phyloP scores from a whole-genome alignment of 2,329 filamentous ascomycete species.

The Xylariaceae sp. region DNA sequence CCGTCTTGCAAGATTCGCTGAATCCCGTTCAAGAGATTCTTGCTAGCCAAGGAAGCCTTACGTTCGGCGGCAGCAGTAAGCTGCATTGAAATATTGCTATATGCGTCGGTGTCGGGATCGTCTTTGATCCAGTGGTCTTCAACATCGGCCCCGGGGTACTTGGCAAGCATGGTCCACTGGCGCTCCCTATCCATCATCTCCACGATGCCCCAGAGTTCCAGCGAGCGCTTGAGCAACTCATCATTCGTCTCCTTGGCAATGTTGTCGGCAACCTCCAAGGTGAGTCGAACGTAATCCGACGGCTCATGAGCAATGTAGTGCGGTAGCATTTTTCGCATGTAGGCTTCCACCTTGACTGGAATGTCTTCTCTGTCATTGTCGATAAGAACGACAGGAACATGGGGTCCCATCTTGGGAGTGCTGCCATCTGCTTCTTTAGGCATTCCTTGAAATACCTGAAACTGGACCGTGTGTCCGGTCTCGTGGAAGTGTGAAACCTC shows the following conservation, averaged over 20 bases:
- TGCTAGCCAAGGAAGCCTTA: conserved; percentile 56
- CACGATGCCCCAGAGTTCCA: conserved; percentile 61
- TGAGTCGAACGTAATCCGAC: conserved; percentile 55
- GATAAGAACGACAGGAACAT: conserved; percentile 46
- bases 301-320: conserved; percentile 56
- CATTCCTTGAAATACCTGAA: conserved; percentile 39
- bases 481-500: conserved; percentile 57
- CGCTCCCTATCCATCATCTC: conserved; percentile 61
- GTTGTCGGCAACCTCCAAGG: conserved; percentile 46
- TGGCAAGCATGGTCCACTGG: conserved; percentile 53
- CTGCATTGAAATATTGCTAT: conserved; percentile 58
- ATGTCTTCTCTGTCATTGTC: conserved; percentile 58
- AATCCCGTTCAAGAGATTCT: conserved; percentile 53
- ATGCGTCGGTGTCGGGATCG: conserved; percentile 50
- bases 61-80: conserved; percentile 60
- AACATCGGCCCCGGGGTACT: conserved; percentile 38
- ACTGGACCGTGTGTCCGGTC: conserved; percentile 39
- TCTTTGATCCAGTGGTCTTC: conserved; percentile 46
- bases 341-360: conserved; percentile 52
- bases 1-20: conserved; percentile 57
- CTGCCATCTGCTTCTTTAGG: conserved; percentile 31
- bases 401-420: conserved; percentile 29
- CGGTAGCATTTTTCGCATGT: conserved; percentile 54
- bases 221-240: conserved; percentile 50
- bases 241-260: conserved; percentile 47